A percentile compares a stretch with the other conserved stretches of the same genome.
Evolutionary conservation across 305 asterid genomes (phyloP).

Genomic region (Fraxinus velutina): DNA sequence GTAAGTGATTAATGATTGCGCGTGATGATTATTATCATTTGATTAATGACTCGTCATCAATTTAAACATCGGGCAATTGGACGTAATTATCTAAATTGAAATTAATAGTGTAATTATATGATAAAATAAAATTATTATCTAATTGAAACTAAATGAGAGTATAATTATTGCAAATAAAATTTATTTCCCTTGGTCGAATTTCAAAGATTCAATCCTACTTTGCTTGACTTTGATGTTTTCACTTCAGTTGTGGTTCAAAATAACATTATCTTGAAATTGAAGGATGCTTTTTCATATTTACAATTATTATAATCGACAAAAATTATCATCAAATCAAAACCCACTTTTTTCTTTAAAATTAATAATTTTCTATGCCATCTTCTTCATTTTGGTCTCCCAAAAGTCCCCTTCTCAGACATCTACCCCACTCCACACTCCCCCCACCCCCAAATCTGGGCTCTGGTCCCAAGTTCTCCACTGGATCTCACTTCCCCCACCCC

Average conservation of each 20-base stretch:
- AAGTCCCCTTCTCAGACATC: background rate
- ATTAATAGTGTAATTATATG: background rate
- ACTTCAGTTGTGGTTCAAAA: background rate
- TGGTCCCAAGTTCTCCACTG: background rate
- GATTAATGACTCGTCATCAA: background rate
- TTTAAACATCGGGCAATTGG: background rate
- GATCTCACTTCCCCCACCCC: background rate
- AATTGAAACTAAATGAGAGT: background rate
- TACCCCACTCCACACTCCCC: background rate
- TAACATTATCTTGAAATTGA: background rate
- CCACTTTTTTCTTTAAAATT: background rate
- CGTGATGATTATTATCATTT: background rate
- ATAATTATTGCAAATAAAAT: background rate
- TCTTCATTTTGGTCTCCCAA: conserved; percentile 4
- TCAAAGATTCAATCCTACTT: background rate
- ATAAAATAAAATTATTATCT: background rate
- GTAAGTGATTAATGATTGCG: background rate
- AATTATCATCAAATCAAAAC: background rate
- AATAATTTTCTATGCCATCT: background rate
- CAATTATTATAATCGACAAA: conserved; percentile 7
- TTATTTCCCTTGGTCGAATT: background rate
- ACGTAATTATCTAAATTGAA: background rate
- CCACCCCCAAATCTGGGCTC: conserved; percentile 1
- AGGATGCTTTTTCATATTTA: background rate
- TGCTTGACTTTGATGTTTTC: background rate